phyloP scores from a whole-genome alignment of 169 alveolate genomes.

The Babesia gibsoni region DNA sequence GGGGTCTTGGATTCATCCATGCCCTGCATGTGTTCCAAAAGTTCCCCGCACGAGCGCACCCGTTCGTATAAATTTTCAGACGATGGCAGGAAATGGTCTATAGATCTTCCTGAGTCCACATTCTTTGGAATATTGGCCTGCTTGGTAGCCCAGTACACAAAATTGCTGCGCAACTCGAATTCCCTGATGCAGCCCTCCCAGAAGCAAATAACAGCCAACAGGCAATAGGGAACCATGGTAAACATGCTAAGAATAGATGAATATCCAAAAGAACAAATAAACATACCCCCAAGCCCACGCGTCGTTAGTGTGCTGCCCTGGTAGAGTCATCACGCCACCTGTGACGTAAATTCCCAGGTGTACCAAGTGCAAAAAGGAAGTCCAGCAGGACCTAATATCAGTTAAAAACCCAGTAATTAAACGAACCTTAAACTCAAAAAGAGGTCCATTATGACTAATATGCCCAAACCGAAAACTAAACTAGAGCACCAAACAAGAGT shows the following conservation, averaged over 20 bases:
- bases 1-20: background rate
- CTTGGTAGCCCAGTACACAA: background rate
- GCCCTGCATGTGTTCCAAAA: background rate
- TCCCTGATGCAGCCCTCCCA: background rate
- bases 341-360: conserved; percentile 18
- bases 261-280: background rate
- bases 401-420: background rate
- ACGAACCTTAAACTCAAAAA: conserved; percentile 1
- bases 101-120: background rate
- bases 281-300: conserved; percentile 64
- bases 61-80: conserved; percentile 27
- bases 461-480: background rate
- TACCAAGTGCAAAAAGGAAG: background rate
- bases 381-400: background rate
- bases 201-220: background rate
- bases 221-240: too few relatives aligned
- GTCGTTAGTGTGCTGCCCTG: conserved; percentile 13
- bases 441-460: background rate
- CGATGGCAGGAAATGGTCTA: background rate
- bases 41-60: background rate
- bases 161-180: background rate
- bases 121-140: background rate
- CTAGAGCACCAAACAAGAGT: background rate
- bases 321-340: conserved; percentile 29
- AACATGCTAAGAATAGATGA: background rate